phyloP scores from a whole-genome alignment of 148 eudicot species.

The Rhododendron henanense region DNA sequence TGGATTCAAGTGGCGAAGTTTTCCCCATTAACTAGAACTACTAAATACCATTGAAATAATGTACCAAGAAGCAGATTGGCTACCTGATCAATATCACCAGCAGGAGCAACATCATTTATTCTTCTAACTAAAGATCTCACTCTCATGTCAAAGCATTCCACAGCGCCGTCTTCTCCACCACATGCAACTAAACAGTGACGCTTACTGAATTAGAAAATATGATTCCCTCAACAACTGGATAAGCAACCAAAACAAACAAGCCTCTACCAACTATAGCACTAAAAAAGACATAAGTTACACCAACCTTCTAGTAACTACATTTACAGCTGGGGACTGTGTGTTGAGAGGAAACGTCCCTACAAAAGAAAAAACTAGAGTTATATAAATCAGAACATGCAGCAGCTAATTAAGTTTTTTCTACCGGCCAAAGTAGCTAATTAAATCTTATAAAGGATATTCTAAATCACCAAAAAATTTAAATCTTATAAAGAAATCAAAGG shows the following conservation, averaged over 20 bases:
- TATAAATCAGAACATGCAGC: constrained; percentile 4
- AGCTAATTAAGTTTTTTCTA: neutral
- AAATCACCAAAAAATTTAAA: neutral
- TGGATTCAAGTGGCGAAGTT: neutral
- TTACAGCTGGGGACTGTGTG: constrained; percentile 72
- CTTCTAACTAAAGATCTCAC: constrained; percentile 72
- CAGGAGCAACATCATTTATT: constrained; percentile 59
- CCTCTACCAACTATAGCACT: neutral
- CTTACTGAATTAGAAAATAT: constrained; percentile 46
- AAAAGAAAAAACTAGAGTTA: constrained; percentile 4
- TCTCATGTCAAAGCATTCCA: constrained; percentile 97
- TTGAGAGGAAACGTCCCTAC: constrained; percentile 77
- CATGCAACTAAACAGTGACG: constrained; percentile 88
- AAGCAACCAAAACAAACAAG: neutral
- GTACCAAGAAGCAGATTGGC: neutral
- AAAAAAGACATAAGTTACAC: constrained; percentile 7
- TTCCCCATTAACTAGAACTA: neutral
- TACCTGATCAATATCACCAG: constrained; percentile 69
- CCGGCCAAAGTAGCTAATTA: neutral
- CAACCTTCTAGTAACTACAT: constrained; percentile 89
- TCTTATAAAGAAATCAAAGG: neutral
- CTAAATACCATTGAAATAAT: neutral
- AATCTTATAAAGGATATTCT: too few species aligned
- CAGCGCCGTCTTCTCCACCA: constrained; percentile 97
- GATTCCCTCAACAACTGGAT: constrained; percentile 8